Percentiles rank a stretch among this genome's conserved stretches.
phyloP scores from a whole-genome alignment of 148 eudicot species.

The Bassia scoparia region DNA sequence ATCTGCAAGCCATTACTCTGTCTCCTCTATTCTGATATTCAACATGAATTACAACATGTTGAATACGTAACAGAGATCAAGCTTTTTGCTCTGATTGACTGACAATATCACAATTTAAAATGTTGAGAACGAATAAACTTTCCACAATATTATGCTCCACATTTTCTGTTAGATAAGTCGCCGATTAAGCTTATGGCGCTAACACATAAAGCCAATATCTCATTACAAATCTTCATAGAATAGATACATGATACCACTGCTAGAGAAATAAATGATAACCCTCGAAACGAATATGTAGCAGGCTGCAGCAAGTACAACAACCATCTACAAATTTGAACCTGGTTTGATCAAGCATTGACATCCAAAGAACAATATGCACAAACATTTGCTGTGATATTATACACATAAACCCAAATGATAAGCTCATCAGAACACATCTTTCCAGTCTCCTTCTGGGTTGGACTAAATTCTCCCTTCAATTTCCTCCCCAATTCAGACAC shows the following conservation, averaged over 20 bases:
- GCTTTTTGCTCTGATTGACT: too few species aligned
- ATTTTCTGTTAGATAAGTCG: too few species aligned
- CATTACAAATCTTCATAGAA: too few species aligned
- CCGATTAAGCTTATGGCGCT: too few species aligned
- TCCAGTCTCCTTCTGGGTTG: constrained; percentile 84
- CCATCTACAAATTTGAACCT: constrained; percentile 29
- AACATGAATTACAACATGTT: too few species aligned
- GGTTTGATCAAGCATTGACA: constrained; percentile 48
- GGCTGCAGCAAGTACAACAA: neutral
- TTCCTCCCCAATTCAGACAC: constrained; percentile 40
- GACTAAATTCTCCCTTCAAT: constrained; percentile 60
- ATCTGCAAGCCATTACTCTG: too few species aligned
- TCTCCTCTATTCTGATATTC: too few species aligned
- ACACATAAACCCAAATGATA: constrained; percentile 91
- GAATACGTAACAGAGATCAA: too few species aligned
- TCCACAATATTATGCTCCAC: too few species aligned
- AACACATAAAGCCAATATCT: too few species aligned
- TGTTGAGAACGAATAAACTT: too few species aligned
- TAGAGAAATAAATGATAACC: neutral
- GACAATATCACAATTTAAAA: too few species aligned
- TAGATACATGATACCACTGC: neutral
- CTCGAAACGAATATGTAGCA: neutral
- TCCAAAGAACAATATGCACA: constrained; percentile 94
- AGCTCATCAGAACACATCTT: constrained; percentile 75
- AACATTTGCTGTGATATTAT: constrained; percentile 83